These are phyloP conservation scores for Aspergillus funiculosus DNA, from an alignment of 495 filamentous ascomycete genomes.

Conservation along the genomic window DNA sequence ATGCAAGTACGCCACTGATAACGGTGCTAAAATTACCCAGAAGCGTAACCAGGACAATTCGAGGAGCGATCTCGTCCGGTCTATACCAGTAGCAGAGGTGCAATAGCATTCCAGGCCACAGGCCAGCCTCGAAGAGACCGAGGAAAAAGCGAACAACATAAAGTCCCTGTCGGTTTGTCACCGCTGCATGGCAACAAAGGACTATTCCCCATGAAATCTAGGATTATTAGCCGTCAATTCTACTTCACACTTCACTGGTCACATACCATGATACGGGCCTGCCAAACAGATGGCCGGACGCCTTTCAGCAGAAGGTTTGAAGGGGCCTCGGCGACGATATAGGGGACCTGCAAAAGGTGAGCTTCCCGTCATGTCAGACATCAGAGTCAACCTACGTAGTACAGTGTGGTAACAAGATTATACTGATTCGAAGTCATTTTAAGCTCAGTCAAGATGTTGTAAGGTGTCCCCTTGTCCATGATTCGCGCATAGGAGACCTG, in stretches of 20 bases:
- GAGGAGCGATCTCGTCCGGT: constrained; percentile 37
- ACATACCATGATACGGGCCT: constrained; percentile 27
- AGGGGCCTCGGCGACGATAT: constrained; percentile 41
- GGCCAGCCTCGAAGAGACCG: constrained; percentile 35
- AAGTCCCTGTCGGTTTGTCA: constrained; percentile 30
- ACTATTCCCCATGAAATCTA: constrained; percentile 30
- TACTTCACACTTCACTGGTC: background rate
- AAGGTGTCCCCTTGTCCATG: constrained; percentile 29
- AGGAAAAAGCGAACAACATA: constrained; percentile 34
- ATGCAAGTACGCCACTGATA: constrained; percentile 38
- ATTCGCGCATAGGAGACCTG: constrained; percentile 40
- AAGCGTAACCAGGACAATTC: constrained; percentile 20
- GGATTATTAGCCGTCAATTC: background rate
- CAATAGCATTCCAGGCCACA: constrained; percentile 37
- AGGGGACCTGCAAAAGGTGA: constrained; percentile 31
- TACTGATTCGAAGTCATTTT: constrained; percentile 26
- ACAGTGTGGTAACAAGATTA: constrained; percentile 26
- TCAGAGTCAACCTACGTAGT: constrained; percentile 19
- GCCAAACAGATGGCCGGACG: constrained; percentile 36
- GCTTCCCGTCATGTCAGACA: background rate
- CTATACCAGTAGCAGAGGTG: constrained; percentile 43
- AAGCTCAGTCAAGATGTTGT: constrained; percentile 42
- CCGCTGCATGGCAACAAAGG: constrained; percentile 30
- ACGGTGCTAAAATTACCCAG: constrained; percentile 28
- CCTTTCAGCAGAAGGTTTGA: constrained; percentile 36